Base-by-base conservation (phyloP, 73 alveolate species). In the Urostyla sp. region DNA sequence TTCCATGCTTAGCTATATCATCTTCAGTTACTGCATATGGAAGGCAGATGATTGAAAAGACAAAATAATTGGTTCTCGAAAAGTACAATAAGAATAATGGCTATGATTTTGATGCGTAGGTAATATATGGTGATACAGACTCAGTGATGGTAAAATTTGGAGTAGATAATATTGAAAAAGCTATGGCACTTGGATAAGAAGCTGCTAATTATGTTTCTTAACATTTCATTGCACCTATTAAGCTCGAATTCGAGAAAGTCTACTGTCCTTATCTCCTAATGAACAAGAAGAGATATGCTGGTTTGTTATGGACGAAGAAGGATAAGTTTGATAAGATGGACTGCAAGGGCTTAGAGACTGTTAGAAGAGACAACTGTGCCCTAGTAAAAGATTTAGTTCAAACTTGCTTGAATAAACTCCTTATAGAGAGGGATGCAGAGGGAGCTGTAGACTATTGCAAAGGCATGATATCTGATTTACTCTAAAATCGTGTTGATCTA, bases 401-500 rank as follows among this genome's bases (percentile, higher is more conserved):
- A 27, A 69, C 18, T 20, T 18, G 72, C 49, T 52, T 86, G 36
- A 49, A 80, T 23, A 55, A 61, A 54, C 78, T 91, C 31, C 75
- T 91, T 28, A 80, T 91, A 15, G 97, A 95, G 52, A 80, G 89
- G 69, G 85, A 89, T 72, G 87, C 76, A 37, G 97, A 93, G 40
- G 88, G 85, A 28, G 97, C 99, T 38, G 78, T 94, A 15, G 81
- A 76, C 24, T 89, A 90, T 80, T 93, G 96, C 55, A 94, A 90
- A 85, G 98, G 96, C 23, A 90, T 93, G 44, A 93, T 98, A 46
- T 89, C 98, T 66, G 99, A 97, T 80, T 88, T 98, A 66, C 89
- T 96, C 75, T 98, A 96, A 84, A 98, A 98, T 90, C 95, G 98
- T 83, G 87, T 98, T 44, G 99, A 98, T 85, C 90, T 98, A 56